Evolutionary conservation across 202 grass and related monocot genomes (phyloP).

Genomic region (Carex sylvatica): DNA sequence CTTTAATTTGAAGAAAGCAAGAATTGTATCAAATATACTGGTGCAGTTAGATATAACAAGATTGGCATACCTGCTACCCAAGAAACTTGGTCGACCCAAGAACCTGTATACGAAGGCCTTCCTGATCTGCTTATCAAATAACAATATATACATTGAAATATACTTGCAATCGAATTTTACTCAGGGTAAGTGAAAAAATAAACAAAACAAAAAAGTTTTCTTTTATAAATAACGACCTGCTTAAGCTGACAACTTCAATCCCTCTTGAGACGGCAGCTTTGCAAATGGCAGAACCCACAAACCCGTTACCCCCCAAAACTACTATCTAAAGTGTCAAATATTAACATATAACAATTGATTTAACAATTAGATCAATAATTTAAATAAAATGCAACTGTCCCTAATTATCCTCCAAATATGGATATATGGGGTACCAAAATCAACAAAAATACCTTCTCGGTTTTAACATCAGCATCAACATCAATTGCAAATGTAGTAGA

Average conservation of each 20-base stretch:
- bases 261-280: slow-evolving; percentile 80
- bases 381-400: background rate
- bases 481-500: slow-evolving; percentile 77
- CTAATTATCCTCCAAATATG: background rate
- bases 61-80: slow-evolving; percentile 65
- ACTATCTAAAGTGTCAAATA: slow-evolving; percentile 59
- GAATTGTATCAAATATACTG: background rate
- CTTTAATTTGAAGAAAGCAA: background rate
- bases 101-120: slow-evolving; percentile 67
- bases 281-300: slow-evolving; percentile 93
- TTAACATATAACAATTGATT: background rate
- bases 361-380: background rate
- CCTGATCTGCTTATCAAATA: slow-evolving; percentile 56
- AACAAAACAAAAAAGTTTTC: background rate
- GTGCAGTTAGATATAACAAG: background rate
- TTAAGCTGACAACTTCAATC: slow-evolving; percentile 93
- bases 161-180: background rate
- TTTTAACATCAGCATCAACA: slow-evolving; percentile 81
- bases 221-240: slow-evolving; percentile 54
- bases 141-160: background rate
- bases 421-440: background rate
- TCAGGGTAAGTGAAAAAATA: background rate
- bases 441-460: slow-evolving; percentile 61
- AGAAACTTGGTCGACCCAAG: slow-evolving; percentile 90
- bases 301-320: slow-evolving; percentile 86